Evolutionary conservation across 139 green algal species (phyloP).

Genomic region (Asterochloris erici): DNA sequence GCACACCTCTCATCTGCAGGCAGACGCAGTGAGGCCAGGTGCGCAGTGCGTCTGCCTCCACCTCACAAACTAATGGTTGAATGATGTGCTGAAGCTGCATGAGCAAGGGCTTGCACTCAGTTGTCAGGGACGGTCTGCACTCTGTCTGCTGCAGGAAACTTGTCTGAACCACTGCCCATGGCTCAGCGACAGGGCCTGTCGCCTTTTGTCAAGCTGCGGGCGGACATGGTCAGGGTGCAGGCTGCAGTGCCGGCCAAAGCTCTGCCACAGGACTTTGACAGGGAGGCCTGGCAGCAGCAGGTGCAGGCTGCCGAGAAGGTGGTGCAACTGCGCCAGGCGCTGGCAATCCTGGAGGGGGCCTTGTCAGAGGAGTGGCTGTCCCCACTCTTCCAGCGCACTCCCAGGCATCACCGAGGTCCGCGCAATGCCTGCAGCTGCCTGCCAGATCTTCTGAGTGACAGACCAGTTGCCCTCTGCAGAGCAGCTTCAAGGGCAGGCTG

Average conservation of each 20-base stretch:
- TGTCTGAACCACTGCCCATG: not conserved
- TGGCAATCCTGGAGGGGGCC: constrained; percentile 55
- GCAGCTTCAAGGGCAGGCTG: too few species aligned
- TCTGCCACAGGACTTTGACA: constrained; percentile 8
- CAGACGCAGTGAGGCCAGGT: too few species aligned
- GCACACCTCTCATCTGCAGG: too few species aligned
- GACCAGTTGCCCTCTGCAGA: too few species aligned
- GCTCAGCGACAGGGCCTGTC: not conserved
- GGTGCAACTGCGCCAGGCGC: constrained; percentile 36
- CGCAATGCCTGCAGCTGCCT: too few species aligned
- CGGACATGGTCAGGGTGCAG: constrained; percentile 41
- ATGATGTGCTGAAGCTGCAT: too few species aligned
- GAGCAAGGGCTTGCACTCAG: too few species aligned
- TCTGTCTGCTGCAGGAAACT: not conserved
- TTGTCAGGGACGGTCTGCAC: too few species aligned
- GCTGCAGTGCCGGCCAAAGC: constrained; percentile 29
- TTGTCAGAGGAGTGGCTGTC: constrained; percentile 31
- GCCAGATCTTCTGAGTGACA: too few species aligned
- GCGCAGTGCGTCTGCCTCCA: too few species aligned
- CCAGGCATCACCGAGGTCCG: not conserved
- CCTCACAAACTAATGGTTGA: too few species aligned
- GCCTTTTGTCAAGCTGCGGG: constrained; percentile 33
- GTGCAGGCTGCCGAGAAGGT: constrained; percentile 21
- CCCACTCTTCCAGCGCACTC: constrained; percentile 30
- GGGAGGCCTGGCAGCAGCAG: not conserved